Evolutionary conservation across 2,329 filamentous ascomycete genomes (phyloP).

Genomic region (Fusarium sp.): DNA sequence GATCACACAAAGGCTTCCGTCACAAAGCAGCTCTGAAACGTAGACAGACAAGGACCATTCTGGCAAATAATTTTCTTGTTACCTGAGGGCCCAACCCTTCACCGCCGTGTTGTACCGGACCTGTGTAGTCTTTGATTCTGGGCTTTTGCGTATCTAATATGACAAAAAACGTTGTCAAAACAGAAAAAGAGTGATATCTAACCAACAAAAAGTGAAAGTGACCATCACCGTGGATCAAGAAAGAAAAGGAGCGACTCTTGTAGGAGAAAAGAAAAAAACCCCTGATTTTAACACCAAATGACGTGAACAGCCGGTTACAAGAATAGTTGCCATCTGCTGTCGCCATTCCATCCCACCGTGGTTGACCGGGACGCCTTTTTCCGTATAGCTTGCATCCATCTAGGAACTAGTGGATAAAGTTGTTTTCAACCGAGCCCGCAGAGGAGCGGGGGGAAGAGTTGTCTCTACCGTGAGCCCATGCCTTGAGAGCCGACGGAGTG

Average conservation of each 20-base stretch:
- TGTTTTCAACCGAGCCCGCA: conserved; percentile 11
- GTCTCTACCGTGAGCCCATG: conserved; percentile 9
- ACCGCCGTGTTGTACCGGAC: not conserved
- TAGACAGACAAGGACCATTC: not conserved
- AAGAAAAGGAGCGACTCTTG: not conserved
- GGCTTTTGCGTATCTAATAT: conserved; percentile 26
- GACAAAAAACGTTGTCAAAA: not conserved
- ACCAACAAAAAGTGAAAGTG: not conserved
- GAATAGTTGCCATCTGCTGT: not conserved
- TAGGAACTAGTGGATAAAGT: conserved; percentile 7
- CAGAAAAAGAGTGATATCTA: conserved; percentile 31
- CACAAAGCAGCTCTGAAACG: conserved; percentile 6
- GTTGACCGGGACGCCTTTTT: not conserved
- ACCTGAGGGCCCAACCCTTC: not conserved
- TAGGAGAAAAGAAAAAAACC: not conserved
- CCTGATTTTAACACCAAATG: not conserved
- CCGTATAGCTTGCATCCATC: conserved; percentile 4
- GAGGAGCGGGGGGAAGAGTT: conserved; percentile 25
- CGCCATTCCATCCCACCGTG: not conserved
- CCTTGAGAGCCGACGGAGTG: conserved; percentile 14
- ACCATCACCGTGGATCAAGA: not conserved
- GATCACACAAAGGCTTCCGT: not conserved
- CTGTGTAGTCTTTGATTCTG: not conserved
- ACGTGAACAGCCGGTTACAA: not conserved
- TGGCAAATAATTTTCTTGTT: conserved; percentile 10